phyloP scores from a whole-genome alignment of 73 alveolate genomes.

The Paraurostyla sp. region DNA sequence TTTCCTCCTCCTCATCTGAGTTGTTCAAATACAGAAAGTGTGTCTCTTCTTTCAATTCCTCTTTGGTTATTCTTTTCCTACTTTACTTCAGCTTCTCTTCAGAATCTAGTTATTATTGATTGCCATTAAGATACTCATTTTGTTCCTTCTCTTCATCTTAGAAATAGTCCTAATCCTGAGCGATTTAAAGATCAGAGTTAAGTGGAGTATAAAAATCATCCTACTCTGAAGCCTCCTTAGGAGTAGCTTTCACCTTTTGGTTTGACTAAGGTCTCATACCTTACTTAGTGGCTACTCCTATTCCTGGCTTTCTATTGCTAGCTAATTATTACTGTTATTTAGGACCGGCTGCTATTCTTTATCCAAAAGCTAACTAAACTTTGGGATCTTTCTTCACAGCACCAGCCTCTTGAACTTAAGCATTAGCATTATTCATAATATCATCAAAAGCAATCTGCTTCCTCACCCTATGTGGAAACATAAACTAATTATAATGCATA shows the following conservation, averaged over 20 bases:
- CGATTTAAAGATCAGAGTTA: no score
- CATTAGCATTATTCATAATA: neutral
- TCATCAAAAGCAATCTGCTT: neutral
- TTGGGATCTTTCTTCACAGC: neutral
- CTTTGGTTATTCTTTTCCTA: neutral
- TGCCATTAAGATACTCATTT: neutral
- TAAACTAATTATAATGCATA: constrained; percentile 31
- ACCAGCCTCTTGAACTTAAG: neutral
- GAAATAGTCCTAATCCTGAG: neutral
- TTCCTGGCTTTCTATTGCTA: neutral
- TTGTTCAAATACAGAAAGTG: constrained; percentile 11
- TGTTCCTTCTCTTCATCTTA: neutral
- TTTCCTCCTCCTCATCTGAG: constrained; percentile 7
- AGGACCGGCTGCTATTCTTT: constrained; percentile 4
- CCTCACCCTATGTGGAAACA: constrained; percentile 35
- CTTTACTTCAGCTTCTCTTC: neutral
- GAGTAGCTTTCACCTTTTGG: no score
- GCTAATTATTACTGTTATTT: neutral
- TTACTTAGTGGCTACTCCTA: no score
- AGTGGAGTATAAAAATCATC: no score
- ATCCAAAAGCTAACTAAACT: constrained; percentile 62
- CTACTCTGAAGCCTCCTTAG: no score
- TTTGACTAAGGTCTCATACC: no score
- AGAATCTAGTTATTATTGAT: neutral
- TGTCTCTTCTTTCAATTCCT: constrained; percentile 30